Percentiles rank a stretch among this genome's conserved stretches.
These are phyloP conservation scores for Harrya chromipes DNA, from an alignment of 768 basidiomycete species.

Conservation along the genomic window DNA sequence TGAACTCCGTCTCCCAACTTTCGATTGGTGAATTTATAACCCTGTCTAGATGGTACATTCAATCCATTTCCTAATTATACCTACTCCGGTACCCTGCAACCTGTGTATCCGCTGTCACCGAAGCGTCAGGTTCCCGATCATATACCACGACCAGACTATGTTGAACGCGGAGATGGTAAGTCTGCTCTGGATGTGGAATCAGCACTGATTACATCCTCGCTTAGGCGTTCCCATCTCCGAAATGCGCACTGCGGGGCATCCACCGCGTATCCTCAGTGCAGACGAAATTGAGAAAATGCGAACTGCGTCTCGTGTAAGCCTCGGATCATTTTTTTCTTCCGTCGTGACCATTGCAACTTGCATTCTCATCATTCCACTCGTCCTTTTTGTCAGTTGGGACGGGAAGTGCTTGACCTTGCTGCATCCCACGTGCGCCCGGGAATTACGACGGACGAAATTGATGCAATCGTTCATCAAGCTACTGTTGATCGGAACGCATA, in stretches of 20 bases:
- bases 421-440: conserved; percentile 87
- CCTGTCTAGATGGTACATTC: conserved; percentile 61
- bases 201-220: conserved; percentile 1
- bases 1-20: neutral
- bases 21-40: neutral
- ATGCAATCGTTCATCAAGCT: conserved; percentile 90
- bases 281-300: conserved; percentile 92
- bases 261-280: conserved; percentile 59
- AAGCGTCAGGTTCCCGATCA: conserved; percentile 75
- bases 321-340: neutral
- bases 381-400: conserved; percentile 54
- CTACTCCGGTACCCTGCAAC: conserved; percentile 80
- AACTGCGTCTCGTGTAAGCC: conserved; percentile 74
- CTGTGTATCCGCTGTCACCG: conserved; percentile 84
- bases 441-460: conserved; percentile 93
- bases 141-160: conserved; percentile 89
- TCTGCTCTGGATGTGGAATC: conserved; percentile 1
- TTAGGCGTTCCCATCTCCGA: conserved; percentile 62
- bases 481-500: conserved; percentile 89
- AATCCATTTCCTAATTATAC: conserved; percentile 74
- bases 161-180: conserved; percentile 55
- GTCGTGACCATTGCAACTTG: neutral
- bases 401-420: conserved; percentile 92
- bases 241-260: conserved; percentile 52
- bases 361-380: neutral